Percentiles rank a stretch among this genome's conserved stretches.
These are phyloP conservation scores for Groenewaldozyma salmanticensis DNA, from an alignment of 805 yeast species.

Conservation along the genomic window DNA sequence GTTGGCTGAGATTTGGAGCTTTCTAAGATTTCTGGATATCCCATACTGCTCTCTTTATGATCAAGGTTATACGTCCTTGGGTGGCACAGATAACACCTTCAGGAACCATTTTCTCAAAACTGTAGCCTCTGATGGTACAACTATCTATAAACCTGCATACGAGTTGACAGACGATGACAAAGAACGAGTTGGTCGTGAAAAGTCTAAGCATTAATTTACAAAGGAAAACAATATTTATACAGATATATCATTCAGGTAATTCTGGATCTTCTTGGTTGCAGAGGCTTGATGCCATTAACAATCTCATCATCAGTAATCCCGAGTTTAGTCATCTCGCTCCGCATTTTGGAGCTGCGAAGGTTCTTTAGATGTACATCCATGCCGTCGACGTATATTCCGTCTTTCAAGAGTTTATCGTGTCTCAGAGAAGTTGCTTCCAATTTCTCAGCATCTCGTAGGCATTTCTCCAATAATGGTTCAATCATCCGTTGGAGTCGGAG, in stretches of 20 bases:
- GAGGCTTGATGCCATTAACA: neutral
- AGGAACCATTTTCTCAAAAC: slow-evolving; percentile 53
- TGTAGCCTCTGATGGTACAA: slow-evolving; percentile 26
- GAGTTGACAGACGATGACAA: slow-evolving; percentile 40
- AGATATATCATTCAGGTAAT: neutral
- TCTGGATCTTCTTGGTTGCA: neutral
- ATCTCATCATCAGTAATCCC: neutral
- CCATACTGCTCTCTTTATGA: slow-evolving; percentile 73
- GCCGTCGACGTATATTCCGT: no score
- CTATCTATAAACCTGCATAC: slow-evolving; percentile 48
- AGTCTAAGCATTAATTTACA: neutral
- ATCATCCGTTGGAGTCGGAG: neutral
- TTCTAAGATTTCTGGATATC: slow-evolving; percentile 47
- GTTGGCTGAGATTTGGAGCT: slow-evolving; percentile 73
- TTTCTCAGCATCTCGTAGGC: no score
- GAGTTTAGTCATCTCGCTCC: neutral
- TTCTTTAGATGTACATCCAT: no score
- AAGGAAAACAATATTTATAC: neutral
- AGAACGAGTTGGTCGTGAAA: slow-evolving; percentile 40
- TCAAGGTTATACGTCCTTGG: slow-evolving; percentile 80
- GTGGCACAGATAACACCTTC: slow-evolving; percentile 62
- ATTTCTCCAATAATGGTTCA: neutral
- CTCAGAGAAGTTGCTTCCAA: neutral
- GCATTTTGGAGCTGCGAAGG: neutral
- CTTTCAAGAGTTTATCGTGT: no score